Conservation (phyloP, 1,139 yeast species). For the Meyerozyma smithsonii region DNA sequence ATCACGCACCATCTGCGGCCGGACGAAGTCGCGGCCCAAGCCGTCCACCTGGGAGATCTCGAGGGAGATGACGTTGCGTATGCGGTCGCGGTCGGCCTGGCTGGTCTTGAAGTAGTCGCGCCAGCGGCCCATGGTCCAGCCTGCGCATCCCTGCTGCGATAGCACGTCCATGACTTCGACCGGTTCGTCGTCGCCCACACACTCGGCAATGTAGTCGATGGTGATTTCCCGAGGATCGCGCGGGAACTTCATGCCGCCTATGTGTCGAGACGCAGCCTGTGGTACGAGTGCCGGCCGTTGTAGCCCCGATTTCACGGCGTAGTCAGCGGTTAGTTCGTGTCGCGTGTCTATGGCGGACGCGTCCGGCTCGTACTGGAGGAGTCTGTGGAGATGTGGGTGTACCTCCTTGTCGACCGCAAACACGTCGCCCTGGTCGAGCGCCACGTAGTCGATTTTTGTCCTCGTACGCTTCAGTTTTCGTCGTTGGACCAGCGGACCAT, state of each 20-base stretch:
- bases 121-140: constrained; percentile 77
- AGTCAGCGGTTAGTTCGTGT: constrained; percentile 30
- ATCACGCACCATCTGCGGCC: constrained; percentile 66
- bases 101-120: constrained; percentile 58
- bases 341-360: constrained; percentile 11
- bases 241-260: constrained; percentile 39
- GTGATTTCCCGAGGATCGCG: constrained; percentile 32
- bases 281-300: constrained; percentile 31
- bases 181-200: constrained; percentile 58
- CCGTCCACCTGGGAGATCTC: constrained; percentile 61
- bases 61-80: constrained; percentile 74
- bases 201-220: constrained; percentile 53
- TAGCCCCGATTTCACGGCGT: constrained; percentile 24
- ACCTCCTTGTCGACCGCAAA: constrained; percentile 51
- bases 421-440: constrained; percentile 70
- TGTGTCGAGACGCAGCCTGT: constrained; percentile 18
- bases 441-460: constrained; percentile 66
- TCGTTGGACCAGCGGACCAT: constrained; percentile 52
- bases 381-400: constrained; percentile 57
- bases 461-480: constrained; percentile 55
- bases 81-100: constrained; percentile 50
- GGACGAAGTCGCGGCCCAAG: constrained; percentile 44
- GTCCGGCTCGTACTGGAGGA: constrained; percentile 19
- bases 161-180: constrained; percentile 90
- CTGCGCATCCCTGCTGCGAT: constrained; percentile 64